Conservation (phyloP, 331 rosid species). For the Cydonia oblonga region DNA sequence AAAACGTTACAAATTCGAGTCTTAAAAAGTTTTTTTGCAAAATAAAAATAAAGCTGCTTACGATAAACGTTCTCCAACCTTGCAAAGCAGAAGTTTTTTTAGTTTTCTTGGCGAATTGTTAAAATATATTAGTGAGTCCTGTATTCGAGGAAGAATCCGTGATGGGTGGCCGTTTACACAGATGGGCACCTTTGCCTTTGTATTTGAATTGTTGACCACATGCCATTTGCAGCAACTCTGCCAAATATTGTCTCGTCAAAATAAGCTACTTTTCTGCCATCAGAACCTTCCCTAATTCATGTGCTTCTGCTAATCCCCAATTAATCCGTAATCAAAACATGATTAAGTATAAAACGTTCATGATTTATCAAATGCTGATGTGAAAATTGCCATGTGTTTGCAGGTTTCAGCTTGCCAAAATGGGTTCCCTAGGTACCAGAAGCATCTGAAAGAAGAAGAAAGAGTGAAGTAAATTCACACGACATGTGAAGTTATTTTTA, state of each 20-base stretch:
- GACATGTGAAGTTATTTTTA: too few relatives aligned
- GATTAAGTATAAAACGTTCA: neutral
- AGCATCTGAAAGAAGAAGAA: conserved; percentile 55
- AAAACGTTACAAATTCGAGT: rapidly evolving
- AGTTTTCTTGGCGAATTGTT: neutral
- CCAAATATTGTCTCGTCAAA: neutral
- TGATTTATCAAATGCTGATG: neutral
- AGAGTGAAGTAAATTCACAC: conserved; percentile 34
- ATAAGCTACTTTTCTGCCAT: neutral
- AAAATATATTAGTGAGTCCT: neutral
- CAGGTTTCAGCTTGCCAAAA: conserved; percentile 90
- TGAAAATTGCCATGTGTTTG: neutral
- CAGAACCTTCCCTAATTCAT: conserved; percentile 2
- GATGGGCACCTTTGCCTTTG: conserved; percentile 18
- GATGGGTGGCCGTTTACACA: conserved; percentile 20
- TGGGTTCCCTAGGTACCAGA: conserved; percentile 64
- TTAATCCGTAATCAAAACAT: neutral
- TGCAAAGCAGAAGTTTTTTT: neutral
- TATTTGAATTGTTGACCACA: conserved; percentile 16
- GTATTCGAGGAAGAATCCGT: neutral
- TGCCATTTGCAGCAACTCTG: conserved; percentile 16
- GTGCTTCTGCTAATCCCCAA: neutral
- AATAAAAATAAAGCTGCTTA: too few relatives aligned
- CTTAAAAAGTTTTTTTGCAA: rapidly evolving
- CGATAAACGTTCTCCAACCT: rapidly evolving